phyloP scores from a whole-genome alignment of 768 basidiomycete species.

The Imleria badia region DNA sequence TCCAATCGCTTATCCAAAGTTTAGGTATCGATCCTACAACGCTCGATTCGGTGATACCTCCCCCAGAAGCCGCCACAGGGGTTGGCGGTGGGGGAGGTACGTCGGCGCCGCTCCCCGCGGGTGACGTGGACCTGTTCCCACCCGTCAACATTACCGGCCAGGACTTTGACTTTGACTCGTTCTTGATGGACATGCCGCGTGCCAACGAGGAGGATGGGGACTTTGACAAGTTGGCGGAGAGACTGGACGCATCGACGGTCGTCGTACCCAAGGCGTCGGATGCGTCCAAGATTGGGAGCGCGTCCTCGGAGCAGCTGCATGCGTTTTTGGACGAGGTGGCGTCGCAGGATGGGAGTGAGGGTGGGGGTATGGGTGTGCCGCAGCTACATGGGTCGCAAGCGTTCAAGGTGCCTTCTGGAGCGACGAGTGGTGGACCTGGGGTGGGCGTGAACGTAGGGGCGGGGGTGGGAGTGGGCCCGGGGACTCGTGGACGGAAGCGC shows the following conservation, averaged over 20 bases:
- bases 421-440: background rate
- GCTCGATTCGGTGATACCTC: conserved; percentile 13
- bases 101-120: background rate
- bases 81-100: conserved; percentile 8
- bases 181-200: conserved; percentile 40
- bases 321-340: conserved; percentile 46
- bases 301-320: conserved; percentile 38
- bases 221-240: conserved; percentile 36
- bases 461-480: too few species aligned
- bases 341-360: conserved; percentile 30
- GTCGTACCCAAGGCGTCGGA: conserved; percentile 30
- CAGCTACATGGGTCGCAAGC: background rate
- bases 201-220: conserved; percentile 28
- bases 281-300: conserved; percentile 27
- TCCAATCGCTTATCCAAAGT: conserved; percentile 69
- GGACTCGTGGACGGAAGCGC: conserved; percentile 34
- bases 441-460: background rate
- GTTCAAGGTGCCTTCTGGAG: conserved; percentile 8
- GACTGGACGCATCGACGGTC: conserved; percentile 32
- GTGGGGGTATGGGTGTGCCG: background rate
- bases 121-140: conserved; percentile 22
- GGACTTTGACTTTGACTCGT: conserved; percentile 42
- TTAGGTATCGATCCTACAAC: conserved; percentile 60
- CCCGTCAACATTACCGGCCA: conserved; percentile 1
- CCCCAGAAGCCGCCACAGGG: conserved; percentile 9